A percentile compares a stretch with the other conserved stretches of the same genome.
Evolutionary conservation across 805 yeast genomes (phyloP).

Genomic region (Suhomyces xylopsoci): DNA sequence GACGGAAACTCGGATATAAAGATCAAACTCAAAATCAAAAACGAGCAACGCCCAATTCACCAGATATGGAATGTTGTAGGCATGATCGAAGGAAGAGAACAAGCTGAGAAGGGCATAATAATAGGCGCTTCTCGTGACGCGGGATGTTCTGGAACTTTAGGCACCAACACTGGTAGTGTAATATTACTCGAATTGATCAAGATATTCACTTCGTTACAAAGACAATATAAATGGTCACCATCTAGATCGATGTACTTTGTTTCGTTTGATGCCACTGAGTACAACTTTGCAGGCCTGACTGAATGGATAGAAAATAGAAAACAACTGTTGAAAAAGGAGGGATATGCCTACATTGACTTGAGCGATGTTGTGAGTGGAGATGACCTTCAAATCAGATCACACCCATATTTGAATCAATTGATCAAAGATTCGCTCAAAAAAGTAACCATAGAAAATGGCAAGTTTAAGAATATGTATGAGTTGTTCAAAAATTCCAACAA

Average conservation of each 20-base stretch:
- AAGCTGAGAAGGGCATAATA: constrained; percentile 64
- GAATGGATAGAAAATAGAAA: constrained; percentile 64
- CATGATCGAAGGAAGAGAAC: constrained; percentile 76
- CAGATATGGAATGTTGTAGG: constrained; percentile 78
- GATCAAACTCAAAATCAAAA: constrained; percentile 28
- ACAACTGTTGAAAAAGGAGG: constrained; percentile 55
- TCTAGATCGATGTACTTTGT: constrained; percentile 76
- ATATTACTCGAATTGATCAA: constrained; percentile 68
- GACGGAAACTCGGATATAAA: constrained; percentile 9
- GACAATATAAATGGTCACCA: constrained; percentile 75
- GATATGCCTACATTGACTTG: constrained; percentile 70
- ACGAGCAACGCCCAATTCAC: constrained; percentile 53
- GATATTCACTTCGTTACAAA: constrained; percentile 60
- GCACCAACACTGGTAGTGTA: constrained; percentile 73
- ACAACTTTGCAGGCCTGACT: constrained; percentile 80
- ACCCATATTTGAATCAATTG: constrained; percentile 59
- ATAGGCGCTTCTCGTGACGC: constrained; percentile 86
- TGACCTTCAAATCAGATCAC: constrained; percentile 52
- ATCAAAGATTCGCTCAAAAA: constrained; percentile 41
- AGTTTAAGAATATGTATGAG: constrained; percentile 23
- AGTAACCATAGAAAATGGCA: constrained; percentile 13
- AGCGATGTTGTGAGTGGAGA: constrained; percentile 60
- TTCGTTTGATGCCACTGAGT: constrained; percentile 79
- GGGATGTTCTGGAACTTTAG: constrained; percentile 67
- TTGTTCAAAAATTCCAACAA: constrained; percentile 22